Evolutionary conservation across 139 green algal genomes (phyloP).

Genomic region (Closterium sp.): DNA sequence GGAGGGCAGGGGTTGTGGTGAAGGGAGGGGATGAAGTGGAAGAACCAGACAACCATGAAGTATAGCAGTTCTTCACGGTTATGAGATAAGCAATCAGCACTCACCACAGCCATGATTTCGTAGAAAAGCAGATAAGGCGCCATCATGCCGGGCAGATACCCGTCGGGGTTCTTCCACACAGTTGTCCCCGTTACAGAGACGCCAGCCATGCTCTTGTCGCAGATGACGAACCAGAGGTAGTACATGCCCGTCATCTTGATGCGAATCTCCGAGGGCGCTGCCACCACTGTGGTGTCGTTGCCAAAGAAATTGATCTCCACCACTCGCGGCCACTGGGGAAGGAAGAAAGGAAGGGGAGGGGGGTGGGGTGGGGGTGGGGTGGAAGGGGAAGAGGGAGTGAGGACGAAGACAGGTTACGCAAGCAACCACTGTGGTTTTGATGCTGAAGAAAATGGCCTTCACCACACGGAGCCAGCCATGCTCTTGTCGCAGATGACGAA

Average conservation of each 20-base stretch:
- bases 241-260: slow-evolving; percentile 71
- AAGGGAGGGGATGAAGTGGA: too few species aligned
- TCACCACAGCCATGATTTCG: slow-evolving; percentile 54
- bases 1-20: too few species aligned
- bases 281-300: slow-evolving; percentile 53
- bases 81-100: not conserved
- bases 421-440: too few species aligned
- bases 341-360: too few species aligned
- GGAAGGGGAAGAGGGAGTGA: too few species aligned
- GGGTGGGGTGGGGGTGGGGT: too few species aligned
- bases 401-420: slow-evolving; percentile 25
- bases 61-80: too few species aligned
- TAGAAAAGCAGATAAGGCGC: slow-evolving; percentile 62
- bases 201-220: slow-evolving; percentile 61
- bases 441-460: too few species aligned
- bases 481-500: slow-evolving; percentile 69
- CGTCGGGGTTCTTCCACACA: slow-evolving; percentile 71
- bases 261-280: slow-evolving; percentile 50
- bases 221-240: slow-evolving; percentile 74
- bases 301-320: slow-evolving; percentile 60
- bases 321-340: slow-evolving; percentile 57
- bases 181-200: slow-evolving; percentile 61
- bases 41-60: too few species aligned
- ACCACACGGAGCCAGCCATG: slow-evolving; percentile 56
- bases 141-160: slow-evolving; percentile 72